A percentile compares a stretch with the other conserved stretches of the same genome.
These are phyloP conservation scores for Xylaria flabelliformis DNA, from an alignment of 495 filamentous ascomycete species.

Conservation along the genomic window DNA sequence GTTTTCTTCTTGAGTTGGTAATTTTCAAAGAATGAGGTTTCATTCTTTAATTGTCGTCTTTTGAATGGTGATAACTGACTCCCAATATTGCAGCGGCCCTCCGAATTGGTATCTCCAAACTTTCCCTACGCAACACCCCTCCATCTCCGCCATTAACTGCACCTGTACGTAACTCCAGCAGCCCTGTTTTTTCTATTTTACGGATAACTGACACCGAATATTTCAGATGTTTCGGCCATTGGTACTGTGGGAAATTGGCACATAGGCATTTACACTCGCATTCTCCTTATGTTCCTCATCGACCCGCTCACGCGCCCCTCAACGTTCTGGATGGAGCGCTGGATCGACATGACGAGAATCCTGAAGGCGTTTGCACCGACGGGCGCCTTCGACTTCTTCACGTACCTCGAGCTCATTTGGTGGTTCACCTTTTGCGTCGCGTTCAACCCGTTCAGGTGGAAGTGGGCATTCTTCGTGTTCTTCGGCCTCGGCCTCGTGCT, in stretches of 20 bases:
- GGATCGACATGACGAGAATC: conserved; percentile 84
- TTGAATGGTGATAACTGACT: not conserved
- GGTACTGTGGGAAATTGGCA: conserved; percentile 85
- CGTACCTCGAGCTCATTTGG: conserved; percentile 81
- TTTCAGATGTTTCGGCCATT: conserved; percentile 66
- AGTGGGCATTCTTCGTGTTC: conserved; percentile 79
- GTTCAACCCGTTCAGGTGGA: conserved; percentile 87
- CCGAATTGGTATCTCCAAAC: conserved; percentile 90
- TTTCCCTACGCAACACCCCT: conserved; percentile 71
- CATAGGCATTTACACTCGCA: conserved; percentile 85
- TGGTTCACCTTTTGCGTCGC: conserved; percentile 82
- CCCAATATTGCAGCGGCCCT: conserved; percentile 45
- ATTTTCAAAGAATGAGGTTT: not conserved
- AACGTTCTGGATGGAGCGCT: conserved; percentile 77
- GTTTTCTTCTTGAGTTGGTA: not conserved
- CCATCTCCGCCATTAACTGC: conserved; percentile 79
- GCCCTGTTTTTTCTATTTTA: not conserved
- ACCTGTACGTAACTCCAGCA: conserved; percentile 53
- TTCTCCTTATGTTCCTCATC: conserved; percentile 83
- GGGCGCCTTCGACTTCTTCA: conserved; percentile 84
- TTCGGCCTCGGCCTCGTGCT: conserved; percentile 73
- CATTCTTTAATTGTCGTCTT: not conserved
- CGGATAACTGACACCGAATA: not conserved
- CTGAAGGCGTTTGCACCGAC: conserved; percentile 73
- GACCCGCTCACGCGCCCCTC: conserved; percentile 77